A percentile compares a stretch with the other conserved stretches of the same genome.
These are phyloP conservation scores for Paramecium sonneborni DNA, from an alignment of 73 alveolate genomes.

Conservation along the genomic window DNA sequence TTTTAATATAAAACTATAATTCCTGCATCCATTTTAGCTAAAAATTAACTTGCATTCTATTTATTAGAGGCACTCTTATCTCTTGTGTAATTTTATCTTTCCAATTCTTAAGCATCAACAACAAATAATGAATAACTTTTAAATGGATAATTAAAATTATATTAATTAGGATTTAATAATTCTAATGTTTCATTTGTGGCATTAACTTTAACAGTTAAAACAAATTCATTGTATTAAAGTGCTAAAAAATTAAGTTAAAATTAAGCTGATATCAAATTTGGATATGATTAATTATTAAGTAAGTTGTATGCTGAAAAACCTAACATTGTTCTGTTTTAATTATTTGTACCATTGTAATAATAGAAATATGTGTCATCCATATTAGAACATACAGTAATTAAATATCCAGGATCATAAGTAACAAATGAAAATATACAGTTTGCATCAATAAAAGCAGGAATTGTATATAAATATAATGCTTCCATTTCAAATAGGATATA, in stretches of 20 bases:
- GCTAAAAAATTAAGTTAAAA: background rate
- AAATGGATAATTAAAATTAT: background rate
- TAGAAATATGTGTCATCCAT: background rate
- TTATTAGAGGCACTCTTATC: background rate
- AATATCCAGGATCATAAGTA: background rate
- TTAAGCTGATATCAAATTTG: background rate
- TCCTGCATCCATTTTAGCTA: conserved; percentile 9
- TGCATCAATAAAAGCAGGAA: background rate
- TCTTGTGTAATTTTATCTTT: background rate
- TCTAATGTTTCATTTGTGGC: background rate
- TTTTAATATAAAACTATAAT: background rate
- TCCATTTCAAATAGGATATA: background rate
- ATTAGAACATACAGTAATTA: background rate
- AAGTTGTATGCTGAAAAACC: background rate
- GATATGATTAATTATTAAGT: background rate
- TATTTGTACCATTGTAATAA: background rate
- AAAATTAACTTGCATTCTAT: background rate
- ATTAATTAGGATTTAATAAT: background rate
- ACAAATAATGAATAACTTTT: background rate
- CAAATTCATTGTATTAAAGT: background rate
- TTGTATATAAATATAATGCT: background rate
- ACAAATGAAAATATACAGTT: background rate
- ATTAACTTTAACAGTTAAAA: background rate
- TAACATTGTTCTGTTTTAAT: background rate
- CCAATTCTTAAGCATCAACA: background rate